phyloP scores from a whole-genome alignment of 768 basidiomycete species.

The Naganishia vaughanmartiniae region DNA sequence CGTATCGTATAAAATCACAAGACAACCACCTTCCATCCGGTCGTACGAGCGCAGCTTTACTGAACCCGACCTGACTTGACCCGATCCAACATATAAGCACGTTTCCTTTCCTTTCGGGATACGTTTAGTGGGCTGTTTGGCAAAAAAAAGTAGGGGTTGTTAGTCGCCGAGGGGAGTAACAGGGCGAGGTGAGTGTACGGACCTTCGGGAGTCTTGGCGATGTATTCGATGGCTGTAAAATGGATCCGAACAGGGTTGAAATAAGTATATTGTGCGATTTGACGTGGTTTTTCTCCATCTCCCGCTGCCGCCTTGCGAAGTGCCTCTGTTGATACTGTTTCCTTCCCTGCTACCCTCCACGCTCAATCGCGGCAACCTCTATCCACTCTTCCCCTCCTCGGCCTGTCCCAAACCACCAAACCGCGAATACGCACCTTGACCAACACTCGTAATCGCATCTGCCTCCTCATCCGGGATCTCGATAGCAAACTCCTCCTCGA shows the following conservation, averaged over 20 bases:
- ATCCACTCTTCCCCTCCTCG: too few relatives aligned
- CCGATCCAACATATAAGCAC: not conserved
- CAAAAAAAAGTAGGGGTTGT: not conserved
- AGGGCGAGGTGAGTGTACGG: not conserved
- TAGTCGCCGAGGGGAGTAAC: not conserved
- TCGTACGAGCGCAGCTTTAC: too few relatives aligned
- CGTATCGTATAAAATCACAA: conserved; percentile 16
- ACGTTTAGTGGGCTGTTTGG: conserved; percentile 10
- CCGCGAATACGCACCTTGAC: conserved; percentile 65
- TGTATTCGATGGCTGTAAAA: conserved; percentile 81
- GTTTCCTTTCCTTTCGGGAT: conserved; percentile 3
- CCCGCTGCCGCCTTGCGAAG: too few relatives aligned
- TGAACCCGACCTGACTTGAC: not conserved
- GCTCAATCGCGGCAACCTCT: too few relatives aligned
- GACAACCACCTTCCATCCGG: not conserved
- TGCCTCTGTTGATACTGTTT: too few relatives aligned
- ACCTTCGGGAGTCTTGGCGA: conserved; percentile 59
- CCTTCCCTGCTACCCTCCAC: too few relatives aligned
- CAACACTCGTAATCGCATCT: conserved; percentile 86
- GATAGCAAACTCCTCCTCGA: conserved; percentile 98
- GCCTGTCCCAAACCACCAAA: not conserved
- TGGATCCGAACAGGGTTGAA: not conserved
- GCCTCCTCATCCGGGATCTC: conserved; percentile 98
- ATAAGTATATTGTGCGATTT: not conserved
- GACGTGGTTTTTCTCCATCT: not conserved